phyloP scores from a whole-genome alignment of 192 early-diverging fungal genomes.

The Geosiphon pyriformis region DNA sequence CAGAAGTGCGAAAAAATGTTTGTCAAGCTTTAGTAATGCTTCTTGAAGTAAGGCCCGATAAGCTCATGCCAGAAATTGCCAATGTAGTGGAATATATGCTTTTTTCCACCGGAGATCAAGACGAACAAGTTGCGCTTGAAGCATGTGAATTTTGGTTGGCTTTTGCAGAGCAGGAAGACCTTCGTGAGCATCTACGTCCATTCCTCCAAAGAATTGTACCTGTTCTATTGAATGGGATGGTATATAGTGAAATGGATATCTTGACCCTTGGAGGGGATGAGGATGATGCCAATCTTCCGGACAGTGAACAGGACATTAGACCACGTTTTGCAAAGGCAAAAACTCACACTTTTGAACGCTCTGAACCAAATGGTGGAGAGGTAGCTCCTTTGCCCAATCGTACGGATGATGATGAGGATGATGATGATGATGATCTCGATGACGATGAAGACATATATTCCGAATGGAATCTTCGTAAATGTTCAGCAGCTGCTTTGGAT shows the following conservation, averaged over 20 bases:
- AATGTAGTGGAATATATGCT: constrained; percentile 95
- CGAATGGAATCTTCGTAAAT: constrained; percentile 99
- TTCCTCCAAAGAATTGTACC: constrained; percentile 77
- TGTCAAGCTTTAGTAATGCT: constrained; percentile 93
- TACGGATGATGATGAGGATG: constrained; percentile 72
- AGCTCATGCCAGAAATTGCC: constrained; percentile 79
- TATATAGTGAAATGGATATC: constrained; percentile 92
- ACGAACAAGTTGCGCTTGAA: constrained; percentile 88
- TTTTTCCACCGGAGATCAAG: constrained; percentile 81
- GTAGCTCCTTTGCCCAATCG: constrained; percentile 1
- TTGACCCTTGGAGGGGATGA: constrained; percentile 70
- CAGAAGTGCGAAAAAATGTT: constrained; percentile 83
- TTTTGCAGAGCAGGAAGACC: constrained; percentile 87
- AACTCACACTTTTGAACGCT: constrained; percentile 64
- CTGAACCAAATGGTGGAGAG: constrained; percentile 28
- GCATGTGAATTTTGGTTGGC: constrained; percentile 99
- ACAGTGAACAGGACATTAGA: constrained; percentile 89
- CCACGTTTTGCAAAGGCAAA: constrained; percentile 87
- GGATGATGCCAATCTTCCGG: constrained; percentile 83
- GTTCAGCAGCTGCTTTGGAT: constrained; percentile 94
- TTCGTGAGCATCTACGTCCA: constrained; percentile 66
- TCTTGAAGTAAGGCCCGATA: constrained; percentile 79
- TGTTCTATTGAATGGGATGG: constrained; percentile 90
- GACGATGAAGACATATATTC: constrained; percentile 80
- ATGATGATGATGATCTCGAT: constrained; percentile 81